These are phyloP conservation scores for Aspergillus arachidicola DNA, from an alignment of 2,329 filamentous ascomycete genomes.

Conservation along the genomic window DNA sequence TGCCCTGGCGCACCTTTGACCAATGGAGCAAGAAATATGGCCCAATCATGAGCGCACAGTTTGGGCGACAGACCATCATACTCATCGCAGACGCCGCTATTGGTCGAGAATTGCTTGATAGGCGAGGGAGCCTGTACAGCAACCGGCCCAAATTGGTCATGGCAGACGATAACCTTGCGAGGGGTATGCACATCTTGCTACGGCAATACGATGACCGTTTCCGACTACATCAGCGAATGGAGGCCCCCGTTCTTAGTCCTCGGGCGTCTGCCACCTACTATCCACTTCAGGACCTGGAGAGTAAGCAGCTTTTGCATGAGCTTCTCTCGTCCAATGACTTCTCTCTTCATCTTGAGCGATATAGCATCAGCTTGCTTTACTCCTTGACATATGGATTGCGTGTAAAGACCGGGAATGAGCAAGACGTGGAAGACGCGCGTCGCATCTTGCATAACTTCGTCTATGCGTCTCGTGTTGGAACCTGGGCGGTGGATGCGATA, in stretches of 20 bases:
- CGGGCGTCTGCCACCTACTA: constrained; percentile 38
- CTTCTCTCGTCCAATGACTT: constrained; percentile 45
- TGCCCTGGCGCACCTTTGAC: constrained; percentile 29
- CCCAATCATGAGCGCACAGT: constrained; percentile 34
- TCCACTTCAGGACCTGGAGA: constrained; percentile 51
- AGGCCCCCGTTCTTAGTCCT: constrained; percentile 37
- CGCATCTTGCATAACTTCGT: constrained; percentile 53
- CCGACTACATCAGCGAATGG: constrained; percentile 44
- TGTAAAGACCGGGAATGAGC: constrained; percentile 43
- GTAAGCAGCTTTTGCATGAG: constrained; percentile 48
- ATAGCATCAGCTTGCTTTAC: constrained; percentile 53
- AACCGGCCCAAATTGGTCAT: constrained; percentile 54
- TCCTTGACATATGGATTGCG: constrained; percentile 55
- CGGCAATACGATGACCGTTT: constrained; percentile 45
- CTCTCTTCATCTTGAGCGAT: constrained; percentile 51
- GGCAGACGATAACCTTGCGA: constrained; percentile 51
- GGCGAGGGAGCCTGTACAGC: constrained; percentile 55
- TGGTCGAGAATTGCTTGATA: constrained; percentile 59
- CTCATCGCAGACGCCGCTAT: constrained; percentile 53
- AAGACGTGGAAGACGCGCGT: constrained; percentile 49
- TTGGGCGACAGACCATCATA: constrained; percentile 35
- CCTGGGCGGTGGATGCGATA: constrained; percentile 47
- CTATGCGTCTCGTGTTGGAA: constrained; percentile 48
- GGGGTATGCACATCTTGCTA: constrained; percentile 45
- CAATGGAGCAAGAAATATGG: constrained; percentile 40